A percentile compares a stretch with the other conserved stretches of the same genome.
Evolutionary conservation across 257 asterid species (phyloP).

Genomic region (Phtheirospermum japonicum): DNA sequence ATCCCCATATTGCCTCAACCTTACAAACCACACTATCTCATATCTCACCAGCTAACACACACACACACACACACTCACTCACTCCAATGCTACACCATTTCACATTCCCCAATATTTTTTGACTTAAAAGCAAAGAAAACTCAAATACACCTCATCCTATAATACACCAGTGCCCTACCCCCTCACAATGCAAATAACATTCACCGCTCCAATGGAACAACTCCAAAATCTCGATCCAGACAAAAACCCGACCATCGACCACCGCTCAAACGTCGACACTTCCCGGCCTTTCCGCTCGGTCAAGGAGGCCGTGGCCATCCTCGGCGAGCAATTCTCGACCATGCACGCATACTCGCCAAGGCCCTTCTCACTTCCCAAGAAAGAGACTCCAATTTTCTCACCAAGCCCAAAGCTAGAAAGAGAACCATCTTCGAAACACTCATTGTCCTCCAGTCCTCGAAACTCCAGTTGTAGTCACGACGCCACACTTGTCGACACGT

Average conservation of each 20-base stretch:
- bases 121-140: constrained; percentile 70
- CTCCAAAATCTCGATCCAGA: neutral
- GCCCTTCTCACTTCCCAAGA: constrained; percentile 26
- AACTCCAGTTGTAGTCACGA: constrained; percentile 19
- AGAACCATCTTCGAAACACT: constrained; percentile 22
- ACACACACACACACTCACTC: no score
- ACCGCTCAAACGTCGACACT: constrained; percentile 38
- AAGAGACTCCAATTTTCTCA: constrained; percentile 29
- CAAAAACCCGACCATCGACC: neutral
- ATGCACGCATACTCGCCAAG: constrained; percentile 38
- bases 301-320: constrained; percentile 67
- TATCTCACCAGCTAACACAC: constrained; percentile 22
- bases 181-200: constrained; percentile 1
- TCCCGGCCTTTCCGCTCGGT: constrained; percentile 74
- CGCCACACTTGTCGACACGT: constrained; percentile 19
- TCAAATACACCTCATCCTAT: constrained; percentile 19
- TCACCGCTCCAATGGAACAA: neutral
- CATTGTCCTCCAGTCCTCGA: constrained; percentile 25
- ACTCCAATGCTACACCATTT: neutral
- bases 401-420: constrained; percentile 31
- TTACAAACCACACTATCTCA: constrained; percentile 54
- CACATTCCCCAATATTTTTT: constrained; percentile 15
- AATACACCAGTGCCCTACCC: neutral
- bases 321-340: constrained; percentile 51
- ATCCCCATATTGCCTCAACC: constrained; percentile 45